Conservation (phyloP, 345 rosid species). For the Dovyalis caffra region DNA sequence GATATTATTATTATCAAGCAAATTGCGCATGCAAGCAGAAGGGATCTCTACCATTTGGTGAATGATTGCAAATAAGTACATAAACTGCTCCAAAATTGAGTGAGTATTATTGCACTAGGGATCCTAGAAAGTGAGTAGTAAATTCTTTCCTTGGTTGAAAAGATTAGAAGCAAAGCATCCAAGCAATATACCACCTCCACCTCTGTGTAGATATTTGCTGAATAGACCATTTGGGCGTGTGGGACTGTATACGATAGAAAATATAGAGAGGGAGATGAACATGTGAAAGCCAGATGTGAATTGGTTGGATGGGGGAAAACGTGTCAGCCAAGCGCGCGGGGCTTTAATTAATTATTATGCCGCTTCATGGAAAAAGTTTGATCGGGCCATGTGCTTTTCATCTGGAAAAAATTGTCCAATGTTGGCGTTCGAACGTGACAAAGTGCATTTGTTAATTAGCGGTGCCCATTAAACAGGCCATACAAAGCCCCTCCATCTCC, state of each 20-base stretch:
- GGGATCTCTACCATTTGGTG: neutral
- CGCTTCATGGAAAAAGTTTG: neutral
- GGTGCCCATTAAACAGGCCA: neutral
- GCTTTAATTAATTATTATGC: neutral
- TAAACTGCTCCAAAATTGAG: too few relatives aligned
- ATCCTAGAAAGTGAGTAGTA: neutral
- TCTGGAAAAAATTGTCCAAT: neutral
- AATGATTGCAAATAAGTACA: too few relatives aligned
- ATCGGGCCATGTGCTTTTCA: neutral
- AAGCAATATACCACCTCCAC: neutral
- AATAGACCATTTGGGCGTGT: neutral
- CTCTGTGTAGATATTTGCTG: neutral
- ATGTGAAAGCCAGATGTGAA: neutral
- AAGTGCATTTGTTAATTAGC: neutral
- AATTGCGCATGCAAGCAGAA: neutral
- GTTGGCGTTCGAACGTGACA: neutral
- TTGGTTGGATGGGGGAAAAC: too few relatives aligned
- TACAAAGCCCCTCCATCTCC: neutral
- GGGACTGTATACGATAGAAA: neutral
- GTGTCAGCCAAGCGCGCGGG: neutral
- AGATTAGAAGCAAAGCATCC: neutral
- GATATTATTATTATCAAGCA: neutral
- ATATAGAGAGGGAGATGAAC: neutral
- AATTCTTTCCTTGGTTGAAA: slow-evolving; percentile 1
- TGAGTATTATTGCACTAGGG: neutral